Evolutionary conservation across 345 rosid genomes (phyloP).

Genomic region (Atalantia buxifolia): DNA sequence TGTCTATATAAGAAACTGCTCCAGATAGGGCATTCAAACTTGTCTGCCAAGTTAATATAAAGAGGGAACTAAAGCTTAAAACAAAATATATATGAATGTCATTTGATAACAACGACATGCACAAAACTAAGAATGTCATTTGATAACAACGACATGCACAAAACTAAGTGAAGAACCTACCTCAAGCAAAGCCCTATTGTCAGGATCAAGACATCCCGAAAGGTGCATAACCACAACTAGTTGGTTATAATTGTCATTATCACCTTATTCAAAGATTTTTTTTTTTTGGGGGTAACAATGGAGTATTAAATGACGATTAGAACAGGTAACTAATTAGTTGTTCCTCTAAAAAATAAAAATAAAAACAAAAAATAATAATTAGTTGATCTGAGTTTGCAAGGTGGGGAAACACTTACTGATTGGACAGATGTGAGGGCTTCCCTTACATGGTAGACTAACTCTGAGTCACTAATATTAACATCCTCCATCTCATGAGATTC

Average conservation of each 20-base stretch:
- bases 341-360: too few species aligned
- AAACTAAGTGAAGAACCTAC: conserved; percentile 27
- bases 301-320: not conserved
- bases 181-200: conserved; percentile 73
- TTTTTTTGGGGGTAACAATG: not conserved
- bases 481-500: conserved; percentile 24
- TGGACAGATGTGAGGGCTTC: conserved; percentile 42
- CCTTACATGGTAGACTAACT: conserved; percentile 46
- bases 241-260: conserved; percentile 46
- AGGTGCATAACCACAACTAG: conserved; percentile 62
- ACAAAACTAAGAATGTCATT: not conserved
- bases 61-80: not conserved
- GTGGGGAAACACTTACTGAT: conserved; percentile 25
- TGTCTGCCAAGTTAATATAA: conserved; percentile 37
- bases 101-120: not conserved
- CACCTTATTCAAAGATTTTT: conserved; percentile 41
- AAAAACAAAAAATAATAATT: too few species aligned
- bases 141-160: not conserved
- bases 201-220: conserved; percentile 34
- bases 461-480: conserved; percentile 37
- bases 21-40: conserved; percentile 66
- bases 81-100: not conserved
- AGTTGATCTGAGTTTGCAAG: not conserved
- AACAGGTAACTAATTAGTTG: not conserved
- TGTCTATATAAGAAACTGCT: conserved; percentile 65